Evolutionary conservation across 2,329 filamentous ascomycete species (phyloP), one percentile per base, ranked within the genome.

Genomic region (Daldinia sp.): DNA sequence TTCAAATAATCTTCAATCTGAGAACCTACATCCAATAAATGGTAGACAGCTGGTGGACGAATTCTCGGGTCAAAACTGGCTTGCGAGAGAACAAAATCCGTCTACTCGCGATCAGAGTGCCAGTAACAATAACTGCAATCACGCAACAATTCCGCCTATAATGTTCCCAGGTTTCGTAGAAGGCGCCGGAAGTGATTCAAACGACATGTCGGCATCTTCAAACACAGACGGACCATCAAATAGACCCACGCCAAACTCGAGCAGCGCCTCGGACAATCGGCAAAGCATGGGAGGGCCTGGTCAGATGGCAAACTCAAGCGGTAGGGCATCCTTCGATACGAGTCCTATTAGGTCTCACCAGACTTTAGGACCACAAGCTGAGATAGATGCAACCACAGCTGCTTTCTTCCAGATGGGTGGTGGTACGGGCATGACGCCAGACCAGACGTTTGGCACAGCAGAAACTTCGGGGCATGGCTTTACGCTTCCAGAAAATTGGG

Each of bases 241-340:
- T 67, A 80, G 85, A n/a, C 86, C 84, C 23, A 90, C 88, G 10
- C 88, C 88, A 2, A 89, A 87, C 72, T 90, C 88, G 3, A 88
- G 85, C 73, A 80, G 79, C 6, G 77, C 81, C 1, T 85, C 84
- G 1, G 84, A 86, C n/a, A 76, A 80, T 26, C 77, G 78, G 15
- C 78, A 79, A 33, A 72, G 69, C 48, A 60, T 66, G 12, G 68
- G 73, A 12, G 73, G 73, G 12, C 73, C 42, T 1, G 78, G 79
- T 13, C 77, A 78, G 13, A 74, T 81, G 64, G 78, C 74, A 23
- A 78, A 78, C 28, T 82, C 85, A 0, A 80, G 79, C 9, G 73
- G 79, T 6, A 74, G 75, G 5, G 81, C 81, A 54, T 86, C 87
- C 1, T 90, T 86, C 74, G 81, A 85, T 26, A 79, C 85, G 3